Evolutionary conservation across 139 green algal species (phyloP).

Genomic region (Picochlorum costavermella): DNA sequence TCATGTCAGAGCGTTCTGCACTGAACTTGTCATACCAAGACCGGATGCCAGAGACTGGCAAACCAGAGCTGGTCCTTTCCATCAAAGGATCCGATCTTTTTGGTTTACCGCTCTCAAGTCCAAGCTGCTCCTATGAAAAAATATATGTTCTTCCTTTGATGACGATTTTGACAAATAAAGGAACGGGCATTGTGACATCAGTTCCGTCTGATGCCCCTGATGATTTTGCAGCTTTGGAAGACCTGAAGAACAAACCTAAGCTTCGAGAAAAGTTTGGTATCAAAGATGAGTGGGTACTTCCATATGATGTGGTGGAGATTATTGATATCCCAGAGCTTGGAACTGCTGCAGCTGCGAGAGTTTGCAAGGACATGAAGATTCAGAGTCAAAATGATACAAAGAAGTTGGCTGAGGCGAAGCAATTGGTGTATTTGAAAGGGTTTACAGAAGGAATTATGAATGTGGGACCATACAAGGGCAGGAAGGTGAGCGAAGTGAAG

Average conservation of each 20-base stretch:
- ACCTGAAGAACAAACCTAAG: constrained; percentile 91
- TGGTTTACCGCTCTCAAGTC: constrained; percentile 68
- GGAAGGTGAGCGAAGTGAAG: constrained; percentile 83
- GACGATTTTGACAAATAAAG: constrained; percentile 96
- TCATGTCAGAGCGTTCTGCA: constrained; percentile 79
- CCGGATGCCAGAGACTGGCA: constrained; percentile 44
- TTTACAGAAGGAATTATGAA: constrained; percentile 95
- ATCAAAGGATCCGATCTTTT: constrained; percentile 89
- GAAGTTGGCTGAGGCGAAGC: constrained; percentile 95
- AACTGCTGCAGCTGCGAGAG: constrained; percentile 60
- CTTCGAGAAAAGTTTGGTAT: constrained; percentile 91
- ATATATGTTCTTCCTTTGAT: constrained; percentile 95
- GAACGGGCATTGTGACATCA: constrained; percentile 93
- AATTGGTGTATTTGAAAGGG: constrained; percentile 91
- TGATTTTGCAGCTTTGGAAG: constrained; percentile 75
- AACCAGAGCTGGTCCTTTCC: constrained; percentile 66
- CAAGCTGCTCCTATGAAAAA: constrained; percentile 51
- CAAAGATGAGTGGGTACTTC: constrained; percentile 91
- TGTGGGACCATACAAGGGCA: constrained; percentile 73
- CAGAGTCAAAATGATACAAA: constrained; percentile 85
- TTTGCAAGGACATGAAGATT: constrained; percentile 92
- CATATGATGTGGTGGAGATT: constrained; percentile 91
- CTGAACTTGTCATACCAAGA: constrained; percentile 92
- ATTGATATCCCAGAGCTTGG: constrained; percentile 95
- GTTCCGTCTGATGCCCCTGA: constrained; percentile 93